phyloP scores from a whole-genome alignment of 192 early-diverging fungal genomes.

The Jimgerdemannia lactiflua region DNA sequence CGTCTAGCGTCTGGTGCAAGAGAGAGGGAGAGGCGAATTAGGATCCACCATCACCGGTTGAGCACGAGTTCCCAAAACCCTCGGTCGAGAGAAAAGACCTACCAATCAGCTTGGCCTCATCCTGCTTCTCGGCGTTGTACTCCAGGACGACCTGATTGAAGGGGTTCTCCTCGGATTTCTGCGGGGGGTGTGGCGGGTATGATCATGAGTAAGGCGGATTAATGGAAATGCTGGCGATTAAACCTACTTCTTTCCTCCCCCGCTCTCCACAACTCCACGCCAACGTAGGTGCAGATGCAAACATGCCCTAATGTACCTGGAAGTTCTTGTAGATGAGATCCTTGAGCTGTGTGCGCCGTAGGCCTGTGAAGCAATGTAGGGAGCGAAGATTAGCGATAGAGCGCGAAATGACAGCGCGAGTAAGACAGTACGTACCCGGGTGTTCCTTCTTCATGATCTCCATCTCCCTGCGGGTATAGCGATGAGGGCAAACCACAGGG shows the following conservation, averaged over 20 bases:
- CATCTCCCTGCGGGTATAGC: constrained; percentile 43
- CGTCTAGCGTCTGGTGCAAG: not conserved
- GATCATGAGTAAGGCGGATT: not conserved
- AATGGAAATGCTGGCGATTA: not conserved
- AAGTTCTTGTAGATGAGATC: constrained; percentile 82
- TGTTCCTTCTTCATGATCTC: constrained; percentile 74
- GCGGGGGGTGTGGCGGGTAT: not conserved
- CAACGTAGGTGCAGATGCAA: not conserved
- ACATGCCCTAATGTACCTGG: constrained; percentile 15
- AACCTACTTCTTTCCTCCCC: not conserved
- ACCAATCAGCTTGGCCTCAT: constrained; percentile 17
- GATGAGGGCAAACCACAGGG: not conserved
- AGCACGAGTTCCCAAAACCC: not conserved
- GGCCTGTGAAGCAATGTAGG: not conserved
- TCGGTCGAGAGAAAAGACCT: not conserved
- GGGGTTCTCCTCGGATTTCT: constrained; percentile 76
- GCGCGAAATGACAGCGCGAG: not conserved
- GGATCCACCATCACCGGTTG: not conserved
- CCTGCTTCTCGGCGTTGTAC: constrained; percentile 71
- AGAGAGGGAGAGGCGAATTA: not conserved
- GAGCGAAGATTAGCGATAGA: not conserved
- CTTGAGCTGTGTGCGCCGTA: constrained; percentile 75
- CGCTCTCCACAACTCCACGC: not conserved
- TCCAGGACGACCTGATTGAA: constrained; percentile 70
- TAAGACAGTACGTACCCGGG: constrained; percentile 34